Evolutionary conservation across 176 grass and related monocot genomes (phyloP), one percentile per base, ranked within the genome.

Genomic region (Oropetium thomaeum): DNA sequence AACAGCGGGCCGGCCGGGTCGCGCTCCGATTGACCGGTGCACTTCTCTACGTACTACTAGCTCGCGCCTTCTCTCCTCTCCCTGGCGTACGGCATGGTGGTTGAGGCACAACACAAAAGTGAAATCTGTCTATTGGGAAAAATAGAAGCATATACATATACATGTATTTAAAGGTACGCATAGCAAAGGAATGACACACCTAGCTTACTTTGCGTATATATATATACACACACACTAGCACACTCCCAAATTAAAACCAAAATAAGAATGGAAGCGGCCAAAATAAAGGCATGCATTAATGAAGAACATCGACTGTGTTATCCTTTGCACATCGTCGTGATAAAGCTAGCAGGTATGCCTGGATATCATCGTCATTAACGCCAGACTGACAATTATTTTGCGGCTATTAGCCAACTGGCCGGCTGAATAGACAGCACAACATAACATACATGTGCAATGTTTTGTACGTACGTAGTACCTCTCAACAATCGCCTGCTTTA

Each of bases 111-210:
- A 63, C 20, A n/a, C n/a, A n/a, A n/a, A n/a, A n/a, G n/a, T n/a
- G n/a, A n/a, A n/a, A n/a, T n/a, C n/a, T n/a, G n/a, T n/a, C n/a
- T 4, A 30, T 12, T 17, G 55, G 49, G 38, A 45, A 30, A 28
- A 23, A 9, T 12, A 12, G 14, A 26, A 8, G 58, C n/a, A 1
- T 35, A 34, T 14, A 11, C 49, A 43, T 17, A 32, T 85, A n/a
- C n/a, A n/a, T n/a, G n/a, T n/a, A n/a, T 58, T 80, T 79, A 73
- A 52, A 85, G 51, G 10, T 2, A 30, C 73, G 62, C 83, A 80
- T 80, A 80, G 70, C 83, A 74, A 85, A 62, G 76, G 76, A 65
- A 57, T 85, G 83, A 85, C 76, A 29, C 61, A 85, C 83, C 82
- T 84, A 71, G 66, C 80, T 54, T 52, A n/a, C 47, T 22, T 9